Evolutionary conservation across 768 basidiomycete species (phyloP), one percentile per base, ranked within the genome.

Genomic region (Terana coerulea): DNA sequence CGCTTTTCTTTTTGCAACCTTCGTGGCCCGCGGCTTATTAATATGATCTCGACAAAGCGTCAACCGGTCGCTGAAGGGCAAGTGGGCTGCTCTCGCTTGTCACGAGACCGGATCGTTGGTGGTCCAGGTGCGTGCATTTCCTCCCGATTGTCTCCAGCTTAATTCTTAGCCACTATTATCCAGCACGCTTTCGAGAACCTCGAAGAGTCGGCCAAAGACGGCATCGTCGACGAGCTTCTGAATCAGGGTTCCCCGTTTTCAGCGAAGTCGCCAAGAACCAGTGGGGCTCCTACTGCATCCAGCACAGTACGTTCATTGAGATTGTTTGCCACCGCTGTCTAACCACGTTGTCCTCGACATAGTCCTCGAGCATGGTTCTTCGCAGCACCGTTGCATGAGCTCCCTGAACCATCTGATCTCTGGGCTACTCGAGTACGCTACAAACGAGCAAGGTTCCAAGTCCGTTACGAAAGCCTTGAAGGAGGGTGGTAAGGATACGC

Each of bases 61-160:
- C 59, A 92, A 93, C 68, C 88, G 85, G 58, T 88, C 91, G 0
- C 71, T 93, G 56, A 87, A 88, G 59, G 90, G 91, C 17, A 89
- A 91, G 63, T 92, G 91, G 91, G 90, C 91, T 0, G 79, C 88
- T 9, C 77, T 93, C 37, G 91, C 91, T 10, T 93, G 91, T 61
- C 91, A 93, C 61, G 91, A 93, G 69, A 93, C 91, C 0, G 91
- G 91, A 7, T 92, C 89, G 17, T 77, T 92, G 22, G 89, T 92
- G 41, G 89, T 91, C 42, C 89, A 91, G 78, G 89, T 89, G 61
- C 53, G 67, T 19, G 15, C 14, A 22, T 45, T 26, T 12, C 25
- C 21, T 31, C 40, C 31, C 2, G 3, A 40, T n/a, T 29, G 33
- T 17, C n/a, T 37, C 2, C 15, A 19, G 19, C 15, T 31, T n/a